These are phyloP conservation scores for Suillus fuscotomentosus DNA, from an alignment of 768 basidiomycete species.

Conservation along the genomic window DNA sequence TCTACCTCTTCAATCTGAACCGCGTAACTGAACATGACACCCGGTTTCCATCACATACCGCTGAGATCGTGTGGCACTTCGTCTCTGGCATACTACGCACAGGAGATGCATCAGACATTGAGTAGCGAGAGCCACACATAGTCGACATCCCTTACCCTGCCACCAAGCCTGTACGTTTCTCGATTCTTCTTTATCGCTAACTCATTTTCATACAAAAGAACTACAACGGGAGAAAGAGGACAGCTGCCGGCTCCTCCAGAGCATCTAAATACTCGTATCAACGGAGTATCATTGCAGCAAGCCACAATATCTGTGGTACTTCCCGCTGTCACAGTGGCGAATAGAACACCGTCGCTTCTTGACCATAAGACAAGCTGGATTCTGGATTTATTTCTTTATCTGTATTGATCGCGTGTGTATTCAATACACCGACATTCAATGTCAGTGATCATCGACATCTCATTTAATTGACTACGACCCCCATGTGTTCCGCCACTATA, in stretches of 20 bases:
- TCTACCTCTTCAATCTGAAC: background rate
- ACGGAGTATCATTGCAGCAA: background rate
- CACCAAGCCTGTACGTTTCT: background rate
- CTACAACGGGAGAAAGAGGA: background rate
- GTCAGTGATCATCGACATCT: no score
- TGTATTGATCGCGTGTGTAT: background rate
- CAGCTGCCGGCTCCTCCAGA: background rate
- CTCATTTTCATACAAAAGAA: background rate
- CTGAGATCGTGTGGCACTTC: background rate
- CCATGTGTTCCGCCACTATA: no score
- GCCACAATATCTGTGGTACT: background rate
- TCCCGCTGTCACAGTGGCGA: background rate
- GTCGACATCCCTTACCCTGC: background rate
- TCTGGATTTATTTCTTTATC: background rate
- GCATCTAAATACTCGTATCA: background rate
- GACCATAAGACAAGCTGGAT: background rate
- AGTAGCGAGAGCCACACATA: background rate
- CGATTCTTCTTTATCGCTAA: background rate
- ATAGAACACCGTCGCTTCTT: background rate
- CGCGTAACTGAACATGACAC: background rate
- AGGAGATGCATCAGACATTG: background rate
- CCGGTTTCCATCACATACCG: background rate
- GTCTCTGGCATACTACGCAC: background rate
- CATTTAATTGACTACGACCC: no score
- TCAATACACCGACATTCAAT: background rate